Percentiles rank a stretch among this genome's conserved stretches.
Conservation (phyloP, 2,329 filamentous ascomycete genomes). For the Colletotrichum sp. region DNA sequence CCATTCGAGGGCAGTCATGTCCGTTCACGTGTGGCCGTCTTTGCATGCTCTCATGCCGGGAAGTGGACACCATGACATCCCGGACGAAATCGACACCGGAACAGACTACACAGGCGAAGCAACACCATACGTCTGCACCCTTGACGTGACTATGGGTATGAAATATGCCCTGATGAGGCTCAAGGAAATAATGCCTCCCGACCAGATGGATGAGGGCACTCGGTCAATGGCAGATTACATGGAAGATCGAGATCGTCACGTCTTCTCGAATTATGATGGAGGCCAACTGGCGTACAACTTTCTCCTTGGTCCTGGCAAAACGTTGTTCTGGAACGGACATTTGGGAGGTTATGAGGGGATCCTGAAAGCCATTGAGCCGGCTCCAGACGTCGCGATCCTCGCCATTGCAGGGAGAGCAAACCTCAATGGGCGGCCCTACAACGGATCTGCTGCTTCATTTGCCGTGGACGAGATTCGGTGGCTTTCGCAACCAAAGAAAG, state of each 20-base stretch:
- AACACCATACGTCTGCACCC: background rate
- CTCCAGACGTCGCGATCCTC: background rate
- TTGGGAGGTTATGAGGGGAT: background rate
- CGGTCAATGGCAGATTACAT: background rate
- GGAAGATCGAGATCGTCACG: background rate
- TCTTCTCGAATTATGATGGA: background rate
- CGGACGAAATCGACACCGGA: background rate
- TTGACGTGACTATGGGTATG: background rate
- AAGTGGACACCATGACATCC: background rate
- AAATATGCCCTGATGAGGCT: background rate
- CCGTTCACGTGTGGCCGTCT: slow-evolving; percentile 27
- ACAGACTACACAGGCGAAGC: background rate
- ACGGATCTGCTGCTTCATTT: background rate
- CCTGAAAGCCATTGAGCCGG: background rate
- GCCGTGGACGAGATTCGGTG: background rate
- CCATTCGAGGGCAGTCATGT: slow-evolving; percentile 1
- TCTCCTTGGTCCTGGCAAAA: background rate
- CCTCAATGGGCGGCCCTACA: background rate
- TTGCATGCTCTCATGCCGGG: slow-evolving; percentile 27
- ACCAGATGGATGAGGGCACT: background rate
- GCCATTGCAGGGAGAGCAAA: background rate
- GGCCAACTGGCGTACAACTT: background rate
- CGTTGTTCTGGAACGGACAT: background rate
- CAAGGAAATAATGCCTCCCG: background rate
- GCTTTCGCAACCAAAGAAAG: background rate